These are phyloP conservation scores for Proliferodiscus dingleyae DNA, from an alignment of 2,329 filamentous ascomycete species.

Conservation along the genomic window DNA sequence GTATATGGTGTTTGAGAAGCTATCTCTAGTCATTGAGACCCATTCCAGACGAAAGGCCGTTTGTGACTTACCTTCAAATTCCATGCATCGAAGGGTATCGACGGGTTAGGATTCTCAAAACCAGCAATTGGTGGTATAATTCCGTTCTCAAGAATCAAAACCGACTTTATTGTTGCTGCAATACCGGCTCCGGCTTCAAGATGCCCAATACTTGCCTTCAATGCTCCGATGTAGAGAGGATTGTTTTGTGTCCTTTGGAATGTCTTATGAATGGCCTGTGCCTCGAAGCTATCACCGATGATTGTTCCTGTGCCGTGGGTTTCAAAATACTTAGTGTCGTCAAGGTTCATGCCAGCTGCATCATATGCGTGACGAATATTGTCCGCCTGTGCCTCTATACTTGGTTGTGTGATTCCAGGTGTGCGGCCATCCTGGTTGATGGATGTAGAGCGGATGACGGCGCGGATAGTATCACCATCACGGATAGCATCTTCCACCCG, in stretches of 20 bases:
- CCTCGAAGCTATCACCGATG: slow-evolving; percentile 4
- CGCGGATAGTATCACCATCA: slow-evolving; percentile 38
- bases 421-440: slow-evolving; percentile 42
- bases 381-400: slow-evolving; percentile 36
- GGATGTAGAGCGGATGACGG: slow-evolving; percentile 37
- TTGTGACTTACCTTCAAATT: slow-evolving; percentile 27
- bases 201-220: slow-evolving; percentile 23
- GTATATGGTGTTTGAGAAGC: too few relatives aligned
- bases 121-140: slow-evolving; percentile 16
- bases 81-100: too few relatives aligned
- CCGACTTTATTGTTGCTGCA: slow-evolving; percentile 14
- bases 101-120: slow-evolving; percentile 13
- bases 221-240: neutral
- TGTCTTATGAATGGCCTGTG: neutral
- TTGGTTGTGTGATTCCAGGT: slow-evolving; percentile 40
- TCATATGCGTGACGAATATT: slow-evolving; percentile 8
- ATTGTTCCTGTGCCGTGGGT: slow-evolving; percentile 10
- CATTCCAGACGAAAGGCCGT: slow-evolving; percentile 4
- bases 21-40: too few relatives aligned
- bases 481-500: slow-evolving; percentile 40
- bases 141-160: slow-evolving; percentile 15
- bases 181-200: slow-evolving; percentile 17
- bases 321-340: neutral
- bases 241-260: neutral
- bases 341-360: neutral